Base-by-base conservation (phyloP, 345 rosid species). In the Limnanthes douglasii region DNA sequence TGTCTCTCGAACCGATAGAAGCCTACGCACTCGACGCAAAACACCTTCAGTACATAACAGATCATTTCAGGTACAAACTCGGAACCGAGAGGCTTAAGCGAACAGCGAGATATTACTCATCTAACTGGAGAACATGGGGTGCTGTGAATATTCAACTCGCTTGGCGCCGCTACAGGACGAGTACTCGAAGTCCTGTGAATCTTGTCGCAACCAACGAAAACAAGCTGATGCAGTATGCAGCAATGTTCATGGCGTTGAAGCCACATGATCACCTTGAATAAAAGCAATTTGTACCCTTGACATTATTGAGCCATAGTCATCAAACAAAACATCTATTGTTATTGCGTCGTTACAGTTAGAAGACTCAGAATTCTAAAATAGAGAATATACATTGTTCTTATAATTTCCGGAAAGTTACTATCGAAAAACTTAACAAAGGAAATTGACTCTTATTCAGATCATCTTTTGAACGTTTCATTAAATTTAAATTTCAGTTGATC, bases 71-170 rank as follows among this genome's bases (percentile, higher is more conserved):
- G 32, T 77, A 72, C 73, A 60, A 51, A 39, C 73, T 77, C 56
- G 62, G 46, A 3, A 43, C 57, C 15, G 62, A 60, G 50, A 57
- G 59, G 48, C 66, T 77, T 0, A 72, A 55, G 50, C 43, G 75
- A 41, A 64, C 57, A 5, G 55, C 65, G 6, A 61, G 80, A 46
- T 69, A 76, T 44, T 69, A 55, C 65, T 76, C 80, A 0, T 72
- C 86, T 5, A 69, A 72, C 37, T 76, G 86, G 77, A 42, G 74
- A 26, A 63, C 77, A 0, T 69, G 86, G 86, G 86, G 72, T 0
- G 80, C 80, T 0, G 77, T 76, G 49, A 69, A 50, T 17, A 61
- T 76, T 44, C 86, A 76, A 26, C 46, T 72, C 10, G 75, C 70
- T 12, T 76, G 86, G 80, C 41, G 62, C 9, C 52, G 54, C 5